These are phyloP conservation scores for Penicillium atrosanguineum DNA, from an alignment of 495 filamentous ascomycete species.

Conservation along the genomic window DNA sequence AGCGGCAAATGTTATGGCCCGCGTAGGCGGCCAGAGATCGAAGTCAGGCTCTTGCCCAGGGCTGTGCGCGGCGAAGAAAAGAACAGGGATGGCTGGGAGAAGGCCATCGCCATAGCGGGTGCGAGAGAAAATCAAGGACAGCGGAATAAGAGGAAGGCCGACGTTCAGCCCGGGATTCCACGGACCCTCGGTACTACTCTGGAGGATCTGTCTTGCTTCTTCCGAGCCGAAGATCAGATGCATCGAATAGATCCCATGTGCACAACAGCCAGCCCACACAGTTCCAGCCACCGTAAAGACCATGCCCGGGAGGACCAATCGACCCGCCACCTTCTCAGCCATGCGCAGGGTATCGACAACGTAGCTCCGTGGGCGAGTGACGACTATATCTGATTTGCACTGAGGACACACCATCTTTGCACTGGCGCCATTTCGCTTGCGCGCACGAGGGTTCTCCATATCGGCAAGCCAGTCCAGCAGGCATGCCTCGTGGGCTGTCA, in stretches of 20 bases:
- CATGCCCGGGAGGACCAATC: constrained; percentile 58
- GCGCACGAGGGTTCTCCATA: constrained; percentile 61
- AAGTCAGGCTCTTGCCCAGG: constrained; percentile 42
- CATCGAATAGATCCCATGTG: constrained; percentile 59
- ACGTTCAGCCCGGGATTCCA: constrained; percentile 47
- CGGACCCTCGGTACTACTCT: constrained; percentile 34
- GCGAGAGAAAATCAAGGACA: constrained; percentile 57
- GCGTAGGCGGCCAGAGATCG: constrained; percentile 70
- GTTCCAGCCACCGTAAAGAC: constrained; percentile 53
- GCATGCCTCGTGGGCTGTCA: constrained; percentile 88
- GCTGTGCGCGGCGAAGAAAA: constrained; percentile 56
- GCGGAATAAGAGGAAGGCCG: constrained; percentile 61
- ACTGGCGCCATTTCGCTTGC: constrained; percentile 42
- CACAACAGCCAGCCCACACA: constrained; percentile 52
- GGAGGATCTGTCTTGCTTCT: constrained; percentile 53
- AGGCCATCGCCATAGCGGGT: constrained; percentile 57
- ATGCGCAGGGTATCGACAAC: constrained; percentile 58
- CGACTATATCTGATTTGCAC: constrained; percentile 76
- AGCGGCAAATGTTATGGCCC: constrained; percentile 64
- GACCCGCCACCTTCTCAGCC: constrained; percentile 53
- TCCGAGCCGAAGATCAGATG: constrained; percentile 61
- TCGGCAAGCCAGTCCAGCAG: constrained; percentile 88
- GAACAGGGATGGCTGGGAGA: constrained; percentile 60
- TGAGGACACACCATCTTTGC: constrained; percentile 76
- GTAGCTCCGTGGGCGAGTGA: constrained; percentile 68